Evolutionary conservation across 2,329 filamentous ascomycete species (phyloP), one percentile per base, ranked within the genome.

Genomic region (Fusarium oligoseptatum): DNA sequence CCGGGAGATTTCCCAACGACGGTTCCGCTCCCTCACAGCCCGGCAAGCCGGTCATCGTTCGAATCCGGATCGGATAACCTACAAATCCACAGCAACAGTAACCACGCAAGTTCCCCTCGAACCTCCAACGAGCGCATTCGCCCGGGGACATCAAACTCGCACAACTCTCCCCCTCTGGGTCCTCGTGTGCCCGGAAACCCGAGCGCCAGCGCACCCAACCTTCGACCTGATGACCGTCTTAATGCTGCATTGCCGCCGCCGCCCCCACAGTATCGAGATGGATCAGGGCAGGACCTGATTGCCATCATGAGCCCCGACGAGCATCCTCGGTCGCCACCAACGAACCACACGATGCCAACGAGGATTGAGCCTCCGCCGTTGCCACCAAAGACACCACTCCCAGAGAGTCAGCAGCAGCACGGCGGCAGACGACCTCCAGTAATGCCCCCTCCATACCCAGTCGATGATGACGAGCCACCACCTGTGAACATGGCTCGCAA

Each of bases 401-500:
- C 88, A 0, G 91, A 90, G 67, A 81, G 81, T 75, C 85, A 81
- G 50, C 72, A 77, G 60, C 71, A 72, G 17, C 70, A 75, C 17
- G 74, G 78, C 62, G 55, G 78, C 71, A 41, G 80, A 71, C 78
- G 84, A 74, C 77, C 83, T 70, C 78, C 84, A 68, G 77, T 80
- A 7, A 72, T 82, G 1, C 81, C 85, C 10, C 88, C 94, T 37
- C 95, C 95, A 1, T 98, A 98, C 81, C 96, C 96, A 0, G 84
- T 94, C 57, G 92, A 92, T 52, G 93, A 97, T 78, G 93, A 93
- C 29, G 92, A 93, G 32, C 95, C 96, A 20, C 96, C 96, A 4
- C 87, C 90, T 8, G 95, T 97, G 9, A 97, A 97, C 78, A 93
- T 95, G 88, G 92, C 93, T 52, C 91, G 92, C 76, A 98, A 98